A percentile compares a stretch with the other conserved stretches of the same genome.
Conservation (phyloP, 1,139 yeast species). For the Candida pseudoviswanathii region DNA sequence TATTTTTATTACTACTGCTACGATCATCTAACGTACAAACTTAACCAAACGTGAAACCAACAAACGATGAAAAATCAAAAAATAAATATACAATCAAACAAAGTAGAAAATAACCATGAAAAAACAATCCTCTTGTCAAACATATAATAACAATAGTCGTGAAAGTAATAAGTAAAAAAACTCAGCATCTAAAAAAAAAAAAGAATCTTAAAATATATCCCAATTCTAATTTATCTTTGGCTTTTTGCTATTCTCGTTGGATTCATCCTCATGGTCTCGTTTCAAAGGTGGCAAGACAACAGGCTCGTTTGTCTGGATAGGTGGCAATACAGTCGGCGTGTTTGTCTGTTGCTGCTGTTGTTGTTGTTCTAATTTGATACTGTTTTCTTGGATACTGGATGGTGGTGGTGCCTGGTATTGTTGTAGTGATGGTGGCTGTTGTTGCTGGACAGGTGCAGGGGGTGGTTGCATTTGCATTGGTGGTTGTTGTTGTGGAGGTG, state of each 20-base stretch:
- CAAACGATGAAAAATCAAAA: conserved; percentile 3
- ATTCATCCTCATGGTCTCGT: conserved; percentile 25
- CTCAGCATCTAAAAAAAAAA: not conserved
- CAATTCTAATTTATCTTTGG: conserved; percentile 12
- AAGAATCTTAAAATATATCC: not conserved
- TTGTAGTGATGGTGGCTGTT: too few species aligned
- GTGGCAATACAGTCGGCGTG: conserved; percentile 11
- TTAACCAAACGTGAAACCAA: not conserved
- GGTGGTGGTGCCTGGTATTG: not conserved
- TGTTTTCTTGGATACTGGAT: not conserved
- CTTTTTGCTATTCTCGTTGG: conserved; percentile 14
- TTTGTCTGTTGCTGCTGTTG: not conserved
- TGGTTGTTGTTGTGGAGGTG: conserved; percentile 1
- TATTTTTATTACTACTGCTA: not conserved
- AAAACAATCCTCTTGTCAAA: too few species aligned
- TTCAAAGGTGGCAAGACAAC: conserved; percentile 25
- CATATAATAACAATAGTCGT: not conserved
- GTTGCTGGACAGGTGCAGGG: not conserved
- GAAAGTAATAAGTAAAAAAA: not conserved
- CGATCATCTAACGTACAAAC: not conserved
- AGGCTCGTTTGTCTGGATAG: conserved; percentile 9
- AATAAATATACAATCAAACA: conserved; percentile 1
- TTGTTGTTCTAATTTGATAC: not conserved
- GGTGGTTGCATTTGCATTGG: not conserved
- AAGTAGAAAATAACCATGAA: not conserved